Conservation (phyloP, 1,139 yeast genomes). For the Yamadazyma dushanensis region DNA sequence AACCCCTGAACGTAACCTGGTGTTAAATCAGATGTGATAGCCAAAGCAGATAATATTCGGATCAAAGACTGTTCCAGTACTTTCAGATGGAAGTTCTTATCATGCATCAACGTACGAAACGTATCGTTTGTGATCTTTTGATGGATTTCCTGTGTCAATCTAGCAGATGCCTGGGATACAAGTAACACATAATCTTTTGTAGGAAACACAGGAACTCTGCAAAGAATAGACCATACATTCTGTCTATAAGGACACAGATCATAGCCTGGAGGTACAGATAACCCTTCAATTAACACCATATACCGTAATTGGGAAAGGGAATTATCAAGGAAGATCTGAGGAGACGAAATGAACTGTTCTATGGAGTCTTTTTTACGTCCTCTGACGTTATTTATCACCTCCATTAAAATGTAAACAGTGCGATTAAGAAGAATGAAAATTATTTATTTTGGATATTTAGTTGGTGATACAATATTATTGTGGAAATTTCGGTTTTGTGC, state of each 20-base stretch:
- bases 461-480: no score
- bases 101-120: slow-evolving; percentile 81
- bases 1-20: slow-evolving; percentile 84
- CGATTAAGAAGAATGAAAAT: no score
- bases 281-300: slow-evolving; percentile 75
- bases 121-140: slow-evolving; percentile 84
- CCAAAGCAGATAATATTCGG: slow-evolving; percentile 72
- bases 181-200: slow-evolving; percentile 54
- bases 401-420: slow-evolving; percentile 8
- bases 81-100: slow-evolving; percentile 59
- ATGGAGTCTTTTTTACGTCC: slow-evolving; percentile 64
- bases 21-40: slow-evolving; percentile 47
- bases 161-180: slow-evolving; percentile 56
- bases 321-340: slow-evolving; percentile 64
- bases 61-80: slow-evolving; percentile 71
- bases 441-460: no score
- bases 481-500: no score
- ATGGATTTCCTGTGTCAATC: slow-evolving; percentile 43
- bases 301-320: slow-evolving; percentile 80
- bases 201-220: slow-evolving; percentile 62
- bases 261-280: slow-evolving; percentile 51
- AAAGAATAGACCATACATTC: slow-evolving; percentile 80
- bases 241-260: slow-evolving; percentile 65
- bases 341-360: slow-evolving; percentile 60
- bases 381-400: slow-evolving; percentile 7